These are phyloP conservation scores for Lactifluus piperatus DNA, from an alignment of 768 basidiomycete species.

Conservation along the genomic window DNA sequence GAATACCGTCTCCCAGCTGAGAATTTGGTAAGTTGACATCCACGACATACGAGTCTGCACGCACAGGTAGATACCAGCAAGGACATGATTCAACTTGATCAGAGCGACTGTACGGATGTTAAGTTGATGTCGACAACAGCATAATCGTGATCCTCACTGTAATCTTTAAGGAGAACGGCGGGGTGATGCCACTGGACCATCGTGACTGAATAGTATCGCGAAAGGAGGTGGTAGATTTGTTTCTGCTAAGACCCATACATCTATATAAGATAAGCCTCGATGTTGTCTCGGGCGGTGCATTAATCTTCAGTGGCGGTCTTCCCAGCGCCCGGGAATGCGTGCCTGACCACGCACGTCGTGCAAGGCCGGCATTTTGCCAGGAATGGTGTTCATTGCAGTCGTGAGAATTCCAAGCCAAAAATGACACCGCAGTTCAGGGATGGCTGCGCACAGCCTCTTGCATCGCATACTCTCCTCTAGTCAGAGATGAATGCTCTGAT, in stretches of 20 bases:
- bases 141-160: not conserved
- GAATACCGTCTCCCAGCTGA: not conserved
- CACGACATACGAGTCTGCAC: not conserved
- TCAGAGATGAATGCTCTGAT: no score
- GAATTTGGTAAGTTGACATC: not conserved
- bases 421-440: no score
- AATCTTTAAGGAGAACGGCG: not conserved
- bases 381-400: not conserved
- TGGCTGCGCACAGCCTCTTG: no score
- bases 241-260: not conserved
- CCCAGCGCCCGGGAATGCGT: not conserved
- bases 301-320: no score
- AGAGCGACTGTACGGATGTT: not conserved
- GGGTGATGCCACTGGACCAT: slow-evolving; percentile 7
- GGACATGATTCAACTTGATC: not conserved
- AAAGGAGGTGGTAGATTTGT: not conserved
- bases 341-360: not conserved
- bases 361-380: not conserved
- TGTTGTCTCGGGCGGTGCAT: no score
- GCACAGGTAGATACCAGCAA: not conserved
- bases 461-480: no score
- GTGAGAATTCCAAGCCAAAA: not conserved
- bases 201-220: not conserved
- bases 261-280: not conserved
- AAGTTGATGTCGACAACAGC: not conserved